Percentiles rank a stretch among this genome's conserved stretches.
These are phyloP conservation scores for Ceratobasidium papillatum DNA, from an alignment of 1,284 basidiomycete species.

Conservation along the genomic window DNA sequence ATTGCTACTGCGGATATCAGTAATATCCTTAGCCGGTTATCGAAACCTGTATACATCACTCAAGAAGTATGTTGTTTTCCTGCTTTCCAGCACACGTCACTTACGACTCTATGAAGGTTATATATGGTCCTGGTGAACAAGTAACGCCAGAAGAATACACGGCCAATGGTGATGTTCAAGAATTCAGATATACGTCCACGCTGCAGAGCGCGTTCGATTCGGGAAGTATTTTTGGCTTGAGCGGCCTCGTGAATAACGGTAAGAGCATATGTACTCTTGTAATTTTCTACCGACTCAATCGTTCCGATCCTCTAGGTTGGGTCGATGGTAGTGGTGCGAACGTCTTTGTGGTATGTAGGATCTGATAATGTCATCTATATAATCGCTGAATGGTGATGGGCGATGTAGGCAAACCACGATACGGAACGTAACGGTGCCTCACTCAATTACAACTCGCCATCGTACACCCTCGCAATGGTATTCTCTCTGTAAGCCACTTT, in stretches of 20 bases:
- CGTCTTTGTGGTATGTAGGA: constrained; percentile 61
- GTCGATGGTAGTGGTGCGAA: constrained; percentile 63
- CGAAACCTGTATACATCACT: constrained; percentile 37
- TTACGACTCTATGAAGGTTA: constrained; percentile 23
- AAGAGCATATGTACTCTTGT: constrained; percentile 9
- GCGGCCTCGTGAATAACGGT: constrained; percentile 66
- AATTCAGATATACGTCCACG: constrained; percentile 67
- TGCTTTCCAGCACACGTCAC: neutral
- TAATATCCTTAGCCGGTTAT: constrained; percentile 42
- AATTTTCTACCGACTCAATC: neutral
- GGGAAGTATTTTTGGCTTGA: constrained; percentile 61
- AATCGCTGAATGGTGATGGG: neutral
- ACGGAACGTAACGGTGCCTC: constrained; percentile 70
- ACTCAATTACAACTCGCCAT: constrained; percentile 66
- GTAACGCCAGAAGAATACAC: constrained; percentile 36
- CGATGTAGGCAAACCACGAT: constrained; percentile 63
- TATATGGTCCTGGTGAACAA: constrained; percentile 33
- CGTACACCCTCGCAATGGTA: constrained; percentile 66
- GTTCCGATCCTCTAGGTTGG: constrained; percentile 59
- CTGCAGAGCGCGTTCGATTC: constrained; percentile 62
- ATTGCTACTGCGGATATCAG: constrained; percentile 40
- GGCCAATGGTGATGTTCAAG: constrained; percentile 47
- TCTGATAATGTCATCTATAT: neutral
- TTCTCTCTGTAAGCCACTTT: constrained; percentile 60
- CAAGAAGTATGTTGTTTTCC: constrained; percentile 33